Evolutionary conservation across 306 rosid species (phyloP).

Genomic region (Malus orientalis): DNA sequence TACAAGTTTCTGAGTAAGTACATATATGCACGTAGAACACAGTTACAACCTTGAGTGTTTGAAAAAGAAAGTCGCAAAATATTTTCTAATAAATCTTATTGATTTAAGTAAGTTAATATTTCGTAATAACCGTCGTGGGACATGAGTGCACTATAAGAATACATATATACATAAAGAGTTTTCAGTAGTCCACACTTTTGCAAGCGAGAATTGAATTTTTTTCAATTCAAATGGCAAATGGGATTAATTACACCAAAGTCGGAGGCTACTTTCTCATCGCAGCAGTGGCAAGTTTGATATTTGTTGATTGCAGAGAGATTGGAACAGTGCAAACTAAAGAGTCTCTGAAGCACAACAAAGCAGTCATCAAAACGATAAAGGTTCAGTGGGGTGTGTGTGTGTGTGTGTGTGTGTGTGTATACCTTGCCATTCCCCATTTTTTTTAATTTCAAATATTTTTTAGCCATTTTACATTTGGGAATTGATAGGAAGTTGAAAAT

Average conservation of each 20-base stretch:
- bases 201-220: background rate
- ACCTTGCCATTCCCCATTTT: background rate
- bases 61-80: background rate
- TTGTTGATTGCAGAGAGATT: background rate
- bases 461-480: background rate
- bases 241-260: background rate
- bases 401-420: no score
- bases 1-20: no score
- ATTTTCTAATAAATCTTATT: background rate
- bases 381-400: background rate
- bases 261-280: background rate
- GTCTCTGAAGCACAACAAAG: background rate
- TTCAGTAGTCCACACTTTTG: background rate
- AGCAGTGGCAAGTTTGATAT: background rate
- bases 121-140: background rate
- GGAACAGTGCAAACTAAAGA: background rate
- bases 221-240: background rate
- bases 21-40: background rate
- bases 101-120: background rate
- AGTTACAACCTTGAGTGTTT: background rate
- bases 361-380: background rate
- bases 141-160: background rate
- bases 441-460: no score
- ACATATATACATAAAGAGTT: background rate
- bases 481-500: background rate